Conservation (phyloP, 1,139 yeast species). For the Suhomyces choctaworum region DNA sequence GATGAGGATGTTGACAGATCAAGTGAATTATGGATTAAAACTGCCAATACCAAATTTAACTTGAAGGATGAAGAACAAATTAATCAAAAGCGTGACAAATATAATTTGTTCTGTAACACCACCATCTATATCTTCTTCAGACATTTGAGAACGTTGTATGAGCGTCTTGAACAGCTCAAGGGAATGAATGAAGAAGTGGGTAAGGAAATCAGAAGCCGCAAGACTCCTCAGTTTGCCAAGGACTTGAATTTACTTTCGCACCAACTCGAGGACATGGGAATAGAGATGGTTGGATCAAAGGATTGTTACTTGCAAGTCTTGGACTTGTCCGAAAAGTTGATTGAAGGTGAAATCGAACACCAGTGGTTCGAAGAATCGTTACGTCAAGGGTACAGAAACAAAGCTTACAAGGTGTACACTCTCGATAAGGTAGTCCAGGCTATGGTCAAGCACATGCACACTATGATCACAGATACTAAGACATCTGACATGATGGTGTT, state of each 20-base stretch:
- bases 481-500: constrained; percentile 78
- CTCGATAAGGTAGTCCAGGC: constrained; percentile 91
- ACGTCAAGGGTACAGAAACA: constrained; percentile 92
- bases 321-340: constrained; percentile 67
- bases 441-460: constrained; percentile 83
- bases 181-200: constrained; percentile 63
- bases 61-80: constrained; percentile 22
- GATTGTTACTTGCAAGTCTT: constrained; percentile 78
- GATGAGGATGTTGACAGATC: constrained; percentile 53
- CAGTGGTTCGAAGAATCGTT: constrained; percentile 94
- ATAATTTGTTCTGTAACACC: constrained; percentile 87
- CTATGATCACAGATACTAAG: constrained; percentile 74
- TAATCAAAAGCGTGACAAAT: constrained; percentile 46
- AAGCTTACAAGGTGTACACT: constrained; percentile 89
- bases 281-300: constrained; percentile 66
- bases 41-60: constrained; percentile 39
- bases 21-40: constrained; percentile 65
- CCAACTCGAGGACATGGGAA: constrained; percentile 78
- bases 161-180: constrained; percentile 78
- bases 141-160: constrained; percentile 76
- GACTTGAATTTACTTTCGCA: constrained; percentile 82
- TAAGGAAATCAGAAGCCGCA: constrained; percentile 66
- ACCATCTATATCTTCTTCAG: constrained; percentile 89
- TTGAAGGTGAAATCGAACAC: constrained; percentile 91
- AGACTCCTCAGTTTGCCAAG: constrained; percentile 78